These are phyloP conservation scores for Vachellia pachyceras DNA, from an alignment of 306 rosid species.

Conservation along the genomic window DNA sequence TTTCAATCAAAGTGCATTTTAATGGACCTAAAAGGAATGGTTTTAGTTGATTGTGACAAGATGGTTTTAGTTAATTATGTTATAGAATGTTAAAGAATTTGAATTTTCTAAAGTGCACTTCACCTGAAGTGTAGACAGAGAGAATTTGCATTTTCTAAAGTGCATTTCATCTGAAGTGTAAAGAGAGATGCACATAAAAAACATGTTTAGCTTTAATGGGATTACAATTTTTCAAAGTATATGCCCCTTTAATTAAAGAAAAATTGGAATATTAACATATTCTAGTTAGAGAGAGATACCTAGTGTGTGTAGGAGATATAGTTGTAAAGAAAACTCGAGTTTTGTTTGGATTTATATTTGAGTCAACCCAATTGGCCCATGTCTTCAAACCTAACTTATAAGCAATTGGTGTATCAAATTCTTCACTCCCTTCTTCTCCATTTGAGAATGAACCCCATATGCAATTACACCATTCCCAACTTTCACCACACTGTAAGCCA, in stretches of 20 bases:
- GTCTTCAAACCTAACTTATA: slow-evolving; percentile 83
- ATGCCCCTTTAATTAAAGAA: too few relatives aligned
- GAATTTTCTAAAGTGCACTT: too few relatives aligned
- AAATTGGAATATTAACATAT: too few relatives aligned
- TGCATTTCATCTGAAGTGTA: too few relatives aligned
- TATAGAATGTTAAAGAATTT: neutral
- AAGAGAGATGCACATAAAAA: neutral
- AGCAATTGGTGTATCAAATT: slow-evolving; percentile 76
- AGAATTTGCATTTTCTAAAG: too few relatives aligned
- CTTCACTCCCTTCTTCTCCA: slow-evolving; percentile 88
- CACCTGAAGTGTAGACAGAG: too few relatives aligned
- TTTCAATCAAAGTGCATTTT: neutral
- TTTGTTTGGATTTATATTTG: slow-evolving; percentile 75
- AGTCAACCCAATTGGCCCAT: slow-evolving; percentile 98
- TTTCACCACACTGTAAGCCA: neutral
- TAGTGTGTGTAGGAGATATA: slow-evolving; percentile 91
- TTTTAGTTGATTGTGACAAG: neutral
- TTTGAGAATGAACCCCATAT: slow-evolving; percentile 96
- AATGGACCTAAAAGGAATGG: neutral
- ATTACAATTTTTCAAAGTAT: too few relatives aligned
- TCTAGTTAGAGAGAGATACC: slow-evolving; percentile 43
- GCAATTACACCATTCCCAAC: slow-evolving; percentile 34
- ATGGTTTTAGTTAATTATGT: neutral
- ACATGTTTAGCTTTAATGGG: too few relatives aligned
- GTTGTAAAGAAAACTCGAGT: slow-evolving; percentile 92